Evolutionary conservation across 108 stramenopile genomes (phyloP).

Genomic region (Cyclostephanos invisitatus): DNA sequence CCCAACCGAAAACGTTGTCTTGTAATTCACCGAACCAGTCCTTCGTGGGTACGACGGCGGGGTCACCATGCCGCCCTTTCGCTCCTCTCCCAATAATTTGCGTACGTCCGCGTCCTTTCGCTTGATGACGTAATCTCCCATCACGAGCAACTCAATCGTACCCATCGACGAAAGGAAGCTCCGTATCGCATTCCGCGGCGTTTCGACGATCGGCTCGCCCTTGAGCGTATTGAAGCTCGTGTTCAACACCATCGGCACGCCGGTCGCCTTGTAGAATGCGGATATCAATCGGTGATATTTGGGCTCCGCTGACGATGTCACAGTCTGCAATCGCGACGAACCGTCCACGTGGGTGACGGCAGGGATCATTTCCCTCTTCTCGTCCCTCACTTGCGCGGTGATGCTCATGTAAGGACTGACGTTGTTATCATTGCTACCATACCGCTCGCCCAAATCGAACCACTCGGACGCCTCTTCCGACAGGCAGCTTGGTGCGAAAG

Average conservation of each 20-base stretch:
- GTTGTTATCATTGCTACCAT: constrained; percentile 34
- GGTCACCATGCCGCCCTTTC: constrained; percentile 48
- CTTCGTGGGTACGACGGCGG: constrained; percentile 67
- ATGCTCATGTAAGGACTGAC: constrained; percentile 89
- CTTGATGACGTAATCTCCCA: constrained; percentile 83
- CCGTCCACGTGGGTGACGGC: constrained; percentile 96
- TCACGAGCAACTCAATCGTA: constrained; percentile 80
- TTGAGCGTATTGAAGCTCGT: constrained; percentile 94
- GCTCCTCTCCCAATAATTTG: constrained; percentile 64
- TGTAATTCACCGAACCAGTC: constrained; percentile 59
- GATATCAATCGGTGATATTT: constrained; percentile 85
- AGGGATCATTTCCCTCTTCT: constrained; percentile 70
- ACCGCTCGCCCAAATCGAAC: constrained; percentile 70
- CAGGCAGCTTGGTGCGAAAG: constrained; percentile 93
- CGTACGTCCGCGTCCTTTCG: constrained; percentile 70
- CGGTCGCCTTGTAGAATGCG: constrained; percentile 81
- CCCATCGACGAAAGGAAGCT: constrained; percentile 88
- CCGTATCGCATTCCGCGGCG: constrained; percentile 79
- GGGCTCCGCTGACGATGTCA: constrained; percentile 74
- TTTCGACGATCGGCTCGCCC: constrained; percentile 94
- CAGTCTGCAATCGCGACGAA: constrained; percentile 92
- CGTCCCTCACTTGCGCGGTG: constrained; percentile 75
- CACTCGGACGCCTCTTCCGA: constrained; percentile 85
- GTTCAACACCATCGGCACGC: constrained; percentile 95
- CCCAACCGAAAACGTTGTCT: constrained; percentile 54